phyloP scores from a whole-genome alignment of 306 rosid genomes.

The Quercus rubra region DNA sequence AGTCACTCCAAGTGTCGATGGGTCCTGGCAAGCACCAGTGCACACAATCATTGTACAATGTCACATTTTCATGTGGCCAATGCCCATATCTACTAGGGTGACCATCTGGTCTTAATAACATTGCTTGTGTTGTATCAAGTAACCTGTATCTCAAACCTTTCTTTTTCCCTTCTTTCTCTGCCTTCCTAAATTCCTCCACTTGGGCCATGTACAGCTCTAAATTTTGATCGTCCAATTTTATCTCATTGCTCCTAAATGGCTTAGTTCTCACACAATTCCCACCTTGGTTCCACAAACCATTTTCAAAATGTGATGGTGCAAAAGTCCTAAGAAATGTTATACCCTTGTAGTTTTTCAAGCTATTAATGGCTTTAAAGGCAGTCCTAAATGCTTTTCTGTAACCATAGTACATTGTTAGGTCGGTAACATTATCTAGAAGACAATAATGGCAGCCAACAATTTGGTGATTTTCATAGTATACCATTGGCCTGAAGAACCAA shows the following conservation, averaged over 20 bases:
- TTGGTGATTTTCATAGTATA: conserved; percentile 45
- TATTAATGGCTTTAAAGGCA: conserved; percentile 63
- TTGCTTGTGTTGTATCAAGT: conserved; percentile 63
- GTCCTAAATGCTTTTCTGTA: conserved; percentile 62
- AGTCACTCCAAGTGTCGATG: conserved; percentile 77
- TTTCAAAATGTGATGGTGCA: conserved; percentile 83
- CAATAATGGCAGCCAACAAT: conserved; percentile 73
- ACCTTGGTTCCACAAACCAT: conserved; percentile 76
- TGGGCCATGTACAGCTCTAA: conserved; percentile 79
- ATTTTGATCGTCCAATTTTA: conserved; percentile 47
- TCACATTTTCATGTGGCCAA: conserved; percentile 71
- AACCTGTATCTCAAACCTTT: conserved; percentile 60
- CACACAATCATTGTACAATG: conserved; percentile 79
- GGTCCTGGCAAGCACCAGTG: conserved; percentile 97
- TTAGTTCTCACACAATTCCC: conserved; percentile 68
- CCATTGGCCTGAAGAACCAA: conserved; percentile 66
- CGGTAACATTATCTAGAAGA: conserved; percentile 51
- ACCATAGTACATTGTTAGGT: conserved; percentile 64
- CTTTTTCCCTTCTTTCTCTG: conserved; percentile 54
- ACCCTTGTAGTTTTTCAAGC: conserved; percentile 53
- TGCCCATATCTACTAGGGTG: conserved; percentile 87
- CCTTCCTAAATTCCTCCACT: conserved; percentile 63
- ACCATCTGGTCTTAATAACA: conserved; percentile 80
- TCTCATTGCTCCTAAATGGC: conserved; percentile 71
- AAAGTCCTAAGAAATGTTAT: conserved; percentile 60